A percentile compares a stretch with the other conserved stretches of the same genome.
Evolutionary conservation across 306 rosid genomes (phyloP).

Genomic region (Trifolium repens): DNA sequence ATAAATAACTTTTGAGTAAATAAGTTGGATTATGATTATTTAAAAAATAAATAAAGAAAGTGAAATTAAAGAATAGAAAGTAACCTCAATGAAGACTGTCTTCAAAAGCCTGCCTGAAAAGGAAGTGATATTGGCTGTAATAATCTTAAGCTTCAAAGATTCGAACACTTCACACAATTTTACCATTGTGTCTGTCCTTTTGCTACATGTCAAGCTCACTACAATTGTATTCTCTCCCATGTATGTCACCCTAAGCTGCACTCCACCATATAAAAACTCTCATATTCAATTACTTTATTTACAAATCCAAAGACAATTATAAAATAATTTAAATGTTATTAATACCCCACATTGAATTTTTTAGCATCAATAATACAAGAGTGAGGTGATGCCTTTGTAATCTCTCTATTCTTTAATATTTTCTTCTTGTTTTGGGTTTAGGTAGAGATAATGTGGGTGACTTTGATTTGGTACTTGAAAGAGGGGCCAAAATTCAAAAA

Average conservation of each 20-base stretch:
- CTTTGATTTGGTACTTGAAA: not conserved
- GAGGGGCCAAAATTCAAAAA: too few species aligned
- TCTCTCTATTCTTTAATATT: not conserved
- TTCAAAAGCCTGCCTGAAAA: slow-evolving; percentile 77
- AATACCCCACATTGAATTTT: slow-evolving; percentile 24
- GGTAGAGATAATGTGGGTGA: not conserved
- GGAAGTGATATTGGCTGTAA: slow-evolving; percentile 74
- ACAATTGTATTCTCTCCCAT: slow-evolving; percentile 79
- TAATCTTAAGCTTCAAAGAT: slow-evolving; percentile 85
- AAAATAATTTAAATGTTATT: not conserved
- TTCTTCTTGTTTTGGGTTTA: not conserved
- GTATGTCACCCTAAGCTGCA: slow-evolving; percentile 73
- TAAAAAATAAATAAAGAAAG: not conserved
- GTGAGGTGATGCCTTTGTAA: slow-evolving; percentile 7
- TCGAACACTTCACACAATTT: slow-evolving; percentile 88
- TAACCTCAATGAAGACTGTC: slow-evolving; percentile 90
- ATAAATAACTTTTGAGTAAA: not conserved
- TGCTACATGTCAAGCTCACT: slow-evolving; percentile 85
- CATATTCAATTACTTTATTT: not conserved
- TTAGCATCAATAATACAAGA: slow-evolving; percentile 42
- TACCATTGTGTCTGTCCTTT: slow-evolving; percentile 85
- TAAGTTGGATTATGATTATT: not conserved
- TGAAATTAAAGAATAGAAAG: not conserved
- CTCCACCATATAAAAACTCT: slow-evolving; percentile 12
- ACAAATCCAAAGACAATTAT: not conserved